Evolutionary conservation across 2,329 filamentous ascomycete species (phyloP).

Genomic region (Rachicladosporium sp.): DNA sequence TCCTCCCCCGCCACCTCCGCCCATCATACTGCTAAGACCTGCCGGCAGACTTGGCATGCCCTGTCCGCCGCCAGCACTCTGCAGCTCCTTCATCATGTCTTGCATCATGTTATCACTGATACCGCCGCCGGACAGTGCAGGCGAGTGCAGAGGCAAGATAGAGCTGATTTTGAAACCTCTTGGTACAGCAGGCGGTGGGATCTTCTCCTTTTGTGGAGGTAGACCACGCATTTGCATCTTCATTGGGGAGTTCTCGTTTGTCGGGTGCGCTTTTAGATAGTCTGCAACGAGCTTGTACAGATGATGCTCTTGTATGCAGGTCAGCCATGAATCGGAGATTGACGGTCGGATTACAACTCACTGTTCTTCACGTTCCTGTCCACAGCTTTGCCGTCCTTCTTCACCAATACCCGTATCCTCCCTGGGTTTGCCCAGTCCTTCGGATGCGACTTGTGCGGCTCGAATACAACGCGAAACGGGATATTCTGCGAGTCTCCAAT

Average conservation of each 20-base stretch:
- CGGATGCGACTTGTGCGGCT: slow-evolving; percentile 84
- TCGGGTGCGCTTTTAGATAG: slow-evolving; percentile 67
- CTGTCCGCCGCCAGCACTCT: slow-evolving; percentile 13
- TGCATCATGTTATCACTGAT: slow-evolving; percentile 90
- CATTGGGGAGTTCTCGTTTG: slow-evolving; percentile 58
- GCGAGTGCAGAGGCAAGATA: slow-evolving; percentile 74
- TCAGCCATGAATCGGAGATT: not conserved
- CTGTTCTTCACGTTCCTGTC: slow-evolving; percentile 50
- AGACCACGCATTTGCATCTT: slow-evolving; percentile 62
- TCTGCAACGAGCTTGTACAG: slow-evolving; percentile 69
- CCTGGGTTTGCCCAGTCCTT: slow-evolving; percentile 98
- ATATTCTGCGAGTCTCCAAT: slow-evolving; percentile 30
- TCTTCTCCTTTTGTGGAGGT: slow-evolving; percentile 41
- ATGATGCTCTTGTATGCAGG: slow-evolving; percentile 54
- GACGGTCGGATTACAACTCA: slow-evolving; percentile 25
- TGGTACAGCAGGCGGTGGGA: slow-evolving; percentile 53
- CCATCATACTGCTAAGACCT: slow-evolving; percentile 20
- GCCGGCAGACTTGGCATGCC: slow-evolving; percentile 17
- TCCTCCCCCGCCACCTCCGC: slow-evolving; percentile 9
- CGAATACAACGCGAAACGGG: slow-evolving; percentile 59
- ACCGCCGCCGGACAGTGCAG: slow-evolving; percentile 82
- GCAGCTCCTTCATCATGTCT: slow-evolving; percentile 94
- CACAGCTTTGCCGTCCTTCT: slow-evolving; percentile 42
- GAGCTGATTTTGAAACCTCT: slow-evolving; percentile 82
- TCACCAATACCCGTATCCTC: slow-evolving; percentile 67